Conservation (phyloP, 1,284 basidiomycete species). For the Thelephora terrestris region DNA sequence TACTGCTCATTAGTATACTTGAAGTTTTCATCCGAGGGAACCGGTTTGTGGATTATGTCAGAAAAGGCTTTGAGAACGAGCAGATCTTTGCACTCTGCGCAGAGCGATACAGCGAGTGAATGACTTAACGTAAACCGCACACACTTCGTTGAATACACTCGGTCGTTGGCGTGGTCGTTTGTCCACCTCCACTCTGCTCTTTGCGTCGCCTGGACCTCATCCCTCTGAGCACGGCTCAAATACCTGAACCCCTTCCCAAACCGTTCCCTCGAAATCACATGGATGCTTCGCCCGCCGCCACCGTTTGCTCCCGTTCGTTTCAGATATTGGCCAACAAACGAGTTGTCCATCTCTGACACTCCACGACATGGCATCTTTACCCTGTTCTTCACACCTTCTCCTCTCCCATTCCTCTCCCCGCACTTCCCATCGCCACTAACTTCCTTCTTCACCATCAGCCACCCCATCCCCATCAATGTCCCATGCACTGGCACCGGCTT, state of each 20-base stretch:
- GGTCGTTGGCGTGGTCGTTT: neutral
- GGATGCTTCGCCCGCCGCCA: slow-evolving; percentile 1
- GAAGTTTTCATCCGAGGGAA: neutral
- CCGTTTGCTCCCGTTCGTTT: neutral
- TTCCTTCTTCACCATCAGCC: too few species aligned
- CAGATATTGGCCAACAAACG: neutral
- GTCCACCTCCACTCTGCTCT: neutral
- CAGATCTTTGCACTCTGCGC: neutral
- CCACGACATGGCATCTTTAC: neutral
- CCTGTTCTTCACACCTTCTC: too few species aligned
- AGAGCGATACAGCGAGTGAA: neutral
- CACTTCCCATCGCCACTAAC: too few species aligned
- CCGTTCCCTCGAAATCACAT: neutral
- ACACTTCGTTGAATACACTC: neutral
- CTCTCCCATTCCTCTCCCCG: too few species aligned
- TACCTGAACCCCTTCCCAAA: neutral
- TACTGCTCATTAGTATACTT: neutral
- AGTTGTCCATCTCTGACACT: neutral
- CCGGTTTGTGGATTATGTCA: neutral
- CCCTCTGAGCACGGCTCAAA: neutral
- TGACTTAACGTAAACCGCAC: neutral
- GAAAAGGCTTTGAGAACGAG: neutral
- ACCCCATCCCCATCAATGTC: too few species aligned
- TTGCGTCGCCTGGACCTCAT: neutral
- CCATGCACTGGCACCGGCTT: too few species aligned